phyloP scores from a whole-genome alignment of 2,329 filamentous ascomycete species.

The Emydomyces testavorans region DNA sequence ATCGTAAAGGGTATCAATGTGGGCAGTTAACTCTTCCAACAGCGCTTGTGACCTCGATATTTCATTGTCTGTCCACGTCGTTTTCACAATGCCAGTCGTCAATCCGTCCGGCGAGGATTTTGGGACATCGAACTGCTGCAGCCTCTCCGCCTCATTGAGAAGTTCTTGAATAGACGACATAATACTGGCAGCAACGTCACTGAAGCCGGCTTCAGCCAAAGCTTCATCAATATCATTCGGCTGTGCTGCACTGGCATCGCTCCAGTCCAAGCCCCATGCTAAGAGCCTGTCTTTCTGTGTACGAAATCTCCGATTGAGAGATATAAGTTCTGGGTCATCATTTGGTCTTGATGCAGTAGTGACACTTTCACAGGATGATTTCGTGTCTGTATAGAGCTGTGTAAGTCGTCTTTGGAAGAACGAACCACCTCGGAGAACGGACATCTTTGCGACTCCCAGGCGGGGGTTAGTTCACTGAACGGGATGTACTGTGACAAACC shows the following conservation, averaged over 20 bases:
- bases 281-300: slow-evolving; percentile 54
- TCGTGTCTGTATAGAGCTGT: slow-evolving; percentile 53
- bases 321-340: slow-evolving; percentile 43
- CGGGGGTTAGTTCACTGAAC: not conserved
- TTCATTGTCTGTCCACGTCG: slow-evolving; percentile 40
- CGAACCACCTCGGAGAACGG: slow-evolving; percentile 35
- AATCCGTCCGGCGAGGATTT: slow-evolving; percentile 32
- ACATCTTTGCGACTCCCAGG: slow-evolving; percentile 25
- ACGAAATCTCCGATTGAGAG: slow-evolving; percentile 48
- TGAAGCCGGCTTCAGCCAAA: slow-evolving; percentile 50
- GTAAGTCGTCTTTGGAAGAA: slow-evolving; percentile 43
- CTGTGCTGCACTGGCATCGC: slow-evolving; percentile 46
- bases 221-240: slow-evolving; percentile 53
- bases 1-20: slow-evolving; percentile 54
- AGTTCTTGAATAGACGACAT: slow-evolving; percentile 54
- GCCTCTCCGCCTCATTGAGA: slow-evolving; percentile 49
- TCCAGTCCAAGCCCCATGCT: slow-evolving; percentile 57
- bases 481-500: not conserved
- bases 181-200: slow-evolving; percentile 53
- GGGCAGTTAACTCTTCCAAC: slow-evolving; percentile 49
- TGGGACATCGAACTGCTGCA: slow-evolving; percentile 36
- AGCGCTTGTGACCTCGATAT: slow-evolving; percentile 46
- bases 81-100: slow-evolving; percentile 28
- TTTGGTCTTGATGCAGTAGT: slow-evolving; percentile 39
- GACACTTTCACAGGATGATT: slow-evolving; percentile 48